phyloP scores from a whole-genome alignment of 768 basidiomycete genomes.

The Lentinula edodes region DNA sequence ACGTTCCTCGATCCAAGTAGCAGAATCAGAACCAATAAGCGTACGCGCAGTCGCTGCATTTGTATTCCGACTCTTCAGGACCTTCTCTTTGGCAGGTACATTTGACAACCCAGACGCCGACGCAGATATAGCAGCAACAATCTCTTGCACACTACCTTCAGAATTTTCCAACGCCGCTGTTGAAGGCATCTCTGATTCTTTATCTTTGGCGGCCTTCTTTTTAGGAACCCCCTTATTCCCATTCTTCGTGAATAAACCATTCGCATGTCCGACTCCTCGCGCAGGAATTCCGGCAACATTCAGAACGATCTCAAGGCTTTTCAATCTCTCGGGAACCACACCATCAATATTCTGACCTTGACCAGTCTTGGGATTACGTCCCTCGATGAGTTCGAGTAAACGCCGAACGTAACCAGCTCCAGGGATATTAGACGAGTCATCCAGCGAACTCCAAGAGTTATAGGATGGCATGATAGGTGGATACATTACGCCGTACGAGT shows the following conservation, averaged over 20 bases:
- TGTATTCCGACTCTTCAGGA: neutral
- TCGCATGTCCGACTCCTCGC: neutral
- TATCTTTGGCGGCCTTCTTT: neutral
- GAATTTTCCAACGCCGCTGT: too few relatives aligned
- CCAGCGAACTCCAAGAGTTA: neutral
- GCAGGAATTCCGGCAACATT: neutral
- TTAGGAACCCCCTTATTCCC: neutral
- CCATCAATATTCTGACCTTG: slow-evolving; percentile 31
- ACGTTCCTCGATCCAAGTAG: neutral
- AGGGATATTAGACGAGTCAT: neutral
- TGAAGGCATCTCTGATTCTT: neutral
- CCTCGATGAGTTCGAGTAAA: slow-evolving; percentile 68
- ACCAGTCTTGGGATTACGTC: slow-evolving; percentile 51
- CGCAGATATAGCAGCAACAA: neutral
- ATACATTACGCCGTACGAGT: neutral
- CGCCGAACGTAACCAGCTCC: neutral
- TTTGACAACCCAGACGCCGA: neutral
- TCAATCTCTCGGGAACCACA: slow-evolving; percentile 48
- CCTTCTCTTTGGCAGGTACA: neutral
- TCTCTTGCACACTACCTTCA: too few relatives aligned
- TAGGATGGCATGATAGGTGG: neutral
- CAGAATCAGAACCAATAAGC: neutral
- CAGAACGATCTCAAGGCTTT: slow-evolving; percentile 46
- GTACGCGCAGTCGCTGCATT: neutral
- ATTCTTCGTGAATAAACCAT: neutral